Evolutionary conservation across 768 basidiomycete species (phyloP), one percentile per base, ranked within the genome.

Genomic region (Psilocybe subaeruginosa): DNA sequence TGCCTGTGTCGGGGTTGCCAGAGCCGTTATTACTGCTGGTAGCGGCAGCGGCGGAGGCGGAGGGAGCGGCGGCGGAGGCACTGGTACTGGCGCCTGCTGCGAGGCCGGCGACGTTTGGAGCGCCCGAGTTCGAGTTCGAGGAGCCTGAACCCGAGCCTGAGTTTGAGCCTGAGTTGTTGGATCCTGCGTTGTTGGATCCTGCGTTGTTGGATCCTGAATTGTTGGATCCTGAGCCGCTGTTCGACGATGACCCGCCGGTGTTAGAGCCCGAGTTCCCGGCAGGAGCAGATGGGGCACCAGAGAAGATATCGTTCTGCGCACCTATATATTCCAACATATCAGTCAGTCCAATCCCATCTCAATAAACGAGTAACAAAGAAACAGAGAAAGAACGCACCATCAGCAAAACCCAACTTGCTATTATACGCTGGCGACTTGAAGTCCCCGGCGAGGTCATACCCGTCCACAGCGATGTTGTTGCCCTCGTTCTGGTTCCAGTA

Each of bases 361-460:
- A n/a, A n/a, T n/a, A n/a, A n/a, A n/a, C n/a, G n/a, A n/a, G n/a
- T n/a, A n/a, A n/a, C n/a, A n/a, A n/a, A 39, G 8, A 23, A 56
- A 48, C 16, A 52, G 7, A 60, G 56, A 8, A 27, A 35, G 14
- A 6, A 72, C 76, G 60, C 55, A 81, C 83, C 83, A 62, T 82
- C 78, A 0, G 67, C 16, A 61, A 82, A 85, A 3, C 84, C 84
- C 31, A 75, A 72, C 65, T 82, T 83, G 43, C 60, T 59, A 61
- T 84, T 85, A 63, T 85, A 85, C 8, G 73, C 79, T 0, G 83
- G 84, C 19, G 77, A 78, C 70, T 79, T 82, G n/a, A 61, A 68
- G 1, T 67, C 55, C 17, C 81, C 82, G 7, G 66, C 60, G 14
- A 67, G 63, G 66, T 84, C 82, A 8, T 48, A 66, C 0, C 83